phyloP scores from a whole-genome alignment of 208 protist species.

The Trypanosoma mega region DNA sequence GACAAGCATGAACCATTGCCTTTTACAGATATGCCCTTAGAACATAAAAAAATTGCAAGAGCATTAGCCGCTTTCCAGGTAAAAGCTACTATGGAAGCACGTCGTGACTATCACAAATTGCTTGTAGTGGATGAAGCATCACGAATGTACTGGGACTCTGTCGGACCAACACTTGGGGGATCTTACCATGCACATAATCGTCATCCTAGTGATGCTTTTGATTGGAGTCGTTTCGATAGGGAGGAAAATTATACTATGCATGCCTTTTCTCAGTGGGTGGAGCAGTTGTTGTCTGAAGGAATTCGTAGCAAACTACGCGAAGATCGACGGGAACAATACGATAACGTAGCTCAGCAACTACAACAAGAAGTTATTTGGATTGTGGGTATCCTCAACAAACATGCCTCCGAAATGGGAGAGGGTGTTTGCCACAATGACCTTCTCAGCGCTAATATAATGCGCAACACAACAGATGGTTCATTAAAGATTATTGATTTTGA shows the following conservation, averaged over 20 bases:
- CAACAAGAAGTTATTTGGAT: conserved; percentile 46
- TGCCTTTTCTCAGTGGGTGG: conserved; percentile 69
- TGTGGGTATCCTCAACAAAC: conserved; percentile 31
- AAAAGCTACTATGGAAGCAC: conserved; percentile 59
- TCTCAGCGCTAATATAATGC: conserved; percentile 91
- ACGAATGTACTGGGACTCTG: conserved; percentile 15
- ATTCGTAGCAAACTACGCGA: conserved; percentile 53
- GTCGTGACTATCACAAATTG: conserved; percentile 38
- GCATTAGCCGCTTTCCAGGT: conserved; percentile 77
- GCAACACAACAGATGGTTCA: conserved; percentile 37
- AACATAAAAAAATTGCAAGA: conserved; percentile 51
- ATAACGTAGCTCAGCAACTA: conserved; percentile 33
- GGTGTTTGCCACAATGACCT: conserved; percentile 91
- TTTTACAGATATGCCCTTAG: conserved; percentile 59
- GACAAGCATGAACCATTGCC: conserved; percentile 57
- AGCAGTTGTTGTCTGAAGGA: conserved; percentile 48
- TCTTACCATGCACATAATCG: neutral
- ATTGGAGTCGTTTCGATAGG: conserved; percentile 49
- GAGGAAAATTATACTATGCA: conserved; percentile 81
- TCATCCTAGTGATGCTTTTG: neutral
- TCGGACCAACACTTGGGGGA: neutral
- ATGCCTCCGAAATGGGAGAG: conserved; percentile 44
- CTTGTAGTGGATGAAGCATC: conserved; percentile 37
- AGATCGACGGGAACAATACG: conserved; percentile 53
- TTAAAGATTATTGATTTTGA: conserved; percentile 94